Evolutionary conservation across 495 filamentous ascomycete genomes (phyloP), one percentile per base, ranked within the genome.

Genomic region (Tuber indicum): DNA sequence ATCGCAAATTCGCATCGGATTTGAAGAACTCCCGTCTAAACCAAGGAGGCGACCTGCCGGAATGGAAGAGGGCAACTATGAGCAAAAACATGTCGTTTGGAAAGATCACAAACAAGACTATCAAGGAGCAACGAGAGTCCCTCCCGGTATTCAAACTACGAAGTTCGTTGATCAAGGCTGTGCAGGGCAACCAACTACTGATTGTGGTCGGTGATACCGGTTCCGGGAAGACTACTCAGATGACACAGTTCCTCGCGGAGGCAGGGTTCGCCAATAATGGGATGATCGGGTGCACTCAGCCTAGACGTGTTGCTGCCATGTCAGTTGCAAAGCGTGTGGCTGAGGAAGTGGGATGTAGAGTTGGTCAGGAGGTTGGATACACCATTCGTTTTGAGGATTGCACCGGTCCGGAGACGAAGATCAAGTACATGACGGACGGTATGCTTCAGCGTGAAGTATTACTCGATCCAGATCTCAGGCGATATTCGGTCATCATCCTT

Each of bases 351-450:
- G 95, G 95, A 46, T 97, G 94, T 82, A 87, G 90, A 74, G 87
- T 99, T 0, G 96, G 96, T 45, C 89, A 94, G 47, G 95, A 98
- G 84, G 94, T 99, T 77, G 96, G 96, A 69, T 99, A 98, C 81
- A 97, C 94, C 0, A 97, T 99, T 83, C 92, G 96, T 83, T 99
- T 99, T 83, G 96, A 99, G 82, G 96, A 99, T 82, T 92, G 90
- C 82, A 97, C 96, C 0, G 92, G 91, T 78, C 91, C 94, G 2
- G 90, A 92, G 21, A 99, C 96, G 19, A 91, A 91, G 84, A 98
- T 99, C 86, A 98, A 98, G 86, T 99, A 98, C 85, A 98, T 98
- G 94, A 99, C 96, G 19, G 96, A 99, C 78, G 96, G 96, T 84
- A 99, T 98, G 92, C 89, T 99, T 81, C 91, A 98, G 85, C 87